These are phyloP conservation scores for Capsella bursapastoris DNA, from an alignment of 345 rosid genomes.

Conservation along the genomic window DNA sequence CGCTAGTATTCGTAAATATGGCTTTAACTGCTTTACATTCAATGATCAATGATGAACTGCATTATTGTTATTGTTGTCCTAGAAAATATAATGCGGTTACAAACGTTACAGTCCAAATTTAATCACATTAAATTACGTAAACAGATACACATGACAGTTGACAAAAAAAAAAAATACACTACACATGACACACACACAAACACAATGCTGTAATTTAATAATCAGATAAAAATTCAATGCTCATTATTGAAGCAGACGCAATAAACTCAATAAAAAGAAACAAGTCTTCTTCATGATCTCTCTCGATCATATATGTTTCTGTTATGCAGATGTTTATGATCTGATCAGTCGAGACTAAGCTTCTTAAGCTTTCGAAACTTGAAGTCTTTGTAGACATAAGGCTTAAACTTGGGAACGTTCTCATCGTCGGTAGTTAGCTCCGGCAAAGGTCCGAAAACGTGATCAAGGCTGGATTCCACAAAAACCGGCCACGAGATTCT, in stretches of 20 bases:
- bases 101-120: no score
- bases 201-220: not conserved
- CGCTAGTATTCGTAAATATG: no score
- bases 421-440: slow-evolving; percentile 47
- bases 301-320: not conserved
- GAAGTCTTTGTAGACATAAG: slow-evolving; percentile 31
- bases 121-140: no score
- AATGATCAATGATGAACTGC: no score
- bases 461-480: slow-evolving; percentile 65
- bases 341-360: slow-evolving; percentile 37
- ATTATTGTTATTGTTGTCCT: no score
- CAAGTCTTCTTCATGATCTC: not conserved
- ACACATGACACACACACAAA: not conserved
- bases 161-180: no score
- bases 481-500: slow-evolving; percentile 94
- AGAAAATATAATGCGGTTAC: no score
- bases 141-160: no score
- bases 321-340: not conserved
- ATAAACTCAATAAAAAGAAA: not conserved
- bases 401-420: slow-evolving; percentile 55
- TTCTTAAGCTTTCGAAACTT: slow-evolving; percentile 17
- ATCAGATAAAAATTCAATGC: not conserved
- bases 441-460: slow-evolving; percentile 59
- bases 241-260: not conserved
- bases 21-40: no score